Evolutionary conservation across 2,329 filamentous ascomycete genomes (phyloP), one percentile per base, ranked within the genome.

Genomic region (Exophiala mesophila): DNA sequence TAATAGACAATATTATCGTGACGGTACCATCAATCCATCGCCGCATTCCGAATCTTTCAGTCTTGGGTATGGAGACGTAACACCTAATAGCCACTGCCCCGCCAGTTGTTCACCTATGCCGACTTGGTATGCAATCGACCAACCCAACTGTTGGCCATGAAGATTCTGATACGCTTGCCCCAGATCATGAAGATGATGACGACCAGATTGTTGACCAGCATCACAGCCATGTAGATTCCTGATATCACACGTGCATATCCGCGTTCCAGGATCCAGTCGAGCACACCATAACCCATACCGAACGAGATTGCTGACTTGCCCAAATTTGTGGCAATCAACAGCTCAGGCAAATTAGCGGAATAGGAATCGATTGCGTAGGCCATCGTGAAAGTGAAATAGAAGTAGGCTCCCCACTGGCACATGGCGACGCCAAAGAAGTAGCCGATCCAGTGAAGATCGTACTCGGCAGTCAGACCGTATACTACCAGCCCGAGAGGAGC

Each of bases 321-420:
- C n/a, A 77, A 55, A 50, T 76, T 76, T 67, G 76, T 76, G 2
- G 73, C 72, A 46, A 77, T 80, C 8, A 80, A 67, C 76, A 80
- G 79, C 61, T 80, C 77, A 16, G 70, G 73, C n/a, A 76, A 73
- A 51, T 79, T 77, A 23, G 70, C 65, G 13, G 71, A 72, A 58
- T 80, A 77, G 39, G 68, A 73, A 55, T 80, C 77, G 28, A 80
- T 72, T 1, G 77, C 76, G 53, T 81, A 80, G 2, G 76, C 77
- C 6, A 82, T 65, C 8, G 75, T 74, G 53, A 79, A 76, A 10
- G 70, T 72, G 57, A 76, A 76, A 57, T 69, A 77, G 52, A 76
- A 77, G 58, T 74, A 77, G 3, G 64, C 64, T 15, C 65, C 63
- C 59, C 69, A 76, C 41, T 72, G 68, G 8, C 63, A 62, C 62